Conservation (phyloP, 345 rosid species). For the Kandelia obovata region DNA sequence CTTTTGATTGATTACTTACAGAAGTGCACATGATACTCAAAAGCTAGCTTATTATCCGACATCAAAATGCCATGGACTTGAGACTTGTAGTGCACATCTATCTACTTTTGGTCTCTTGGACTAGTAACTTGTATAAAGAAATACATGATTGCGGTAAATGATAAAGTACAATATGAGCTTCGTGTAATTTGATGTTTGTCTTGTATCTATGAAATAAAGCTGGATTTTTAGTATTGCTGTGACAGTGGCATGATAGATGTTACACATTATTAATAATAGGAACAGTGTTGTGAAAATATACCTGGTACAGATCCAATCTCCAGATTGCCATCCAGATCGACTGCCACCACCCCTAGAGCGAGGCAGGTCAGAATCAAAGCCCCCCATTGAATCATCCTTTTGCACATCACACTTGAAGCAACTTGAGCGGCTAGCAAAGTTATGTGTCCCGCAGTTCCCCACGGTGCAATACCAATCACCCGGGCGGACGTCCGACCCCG, state of each 20-base stretch:
- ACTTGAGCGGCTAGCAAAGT: conserved; percentile 85
- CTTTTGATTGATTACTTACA: no score
- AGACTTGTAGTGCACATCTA: no score
- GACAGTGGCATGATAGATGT: no score
- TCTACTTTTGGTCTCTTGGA: no score
- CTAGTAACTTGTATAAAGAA: no score
- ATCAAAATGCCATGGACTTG: no score
- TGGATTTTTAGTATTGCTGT: background rate
- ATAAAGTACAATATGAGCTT: no score
- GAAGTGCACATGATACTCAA: no score
- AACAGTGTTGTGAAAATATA: background rate
- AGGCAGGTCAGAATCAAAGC: conserved; percentile 39
- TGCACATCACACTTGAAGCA: conserved; percentile 90
- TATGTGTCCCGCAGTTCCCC: conserved; percentile 86
- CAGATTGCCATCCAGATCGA: conserved; percentile 86
- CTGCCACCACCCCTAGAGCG: conserved; percentile 31
- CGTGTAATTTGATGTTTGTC: no score
- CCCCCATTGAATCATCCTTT: conserved; percentile 54
- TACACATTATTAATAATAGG: background rate
- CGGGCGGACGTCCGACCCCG: conserved; percentile 88
- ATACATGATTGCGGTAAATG: no score
- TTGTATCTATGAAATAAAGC: no score
- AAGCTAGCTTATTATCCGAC: no score
- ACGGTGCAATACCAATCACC: conserved; percentile 95
- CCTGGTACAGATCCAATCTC: conserved; percentile 94